Percentiles rank a stretch among this genome's conserved stretches.
These are phyloP conservation scores for Trametes cubensis DNA, from an alignment of 768 basidiomycete genomes.

Conservation along the genomic window DNA sequence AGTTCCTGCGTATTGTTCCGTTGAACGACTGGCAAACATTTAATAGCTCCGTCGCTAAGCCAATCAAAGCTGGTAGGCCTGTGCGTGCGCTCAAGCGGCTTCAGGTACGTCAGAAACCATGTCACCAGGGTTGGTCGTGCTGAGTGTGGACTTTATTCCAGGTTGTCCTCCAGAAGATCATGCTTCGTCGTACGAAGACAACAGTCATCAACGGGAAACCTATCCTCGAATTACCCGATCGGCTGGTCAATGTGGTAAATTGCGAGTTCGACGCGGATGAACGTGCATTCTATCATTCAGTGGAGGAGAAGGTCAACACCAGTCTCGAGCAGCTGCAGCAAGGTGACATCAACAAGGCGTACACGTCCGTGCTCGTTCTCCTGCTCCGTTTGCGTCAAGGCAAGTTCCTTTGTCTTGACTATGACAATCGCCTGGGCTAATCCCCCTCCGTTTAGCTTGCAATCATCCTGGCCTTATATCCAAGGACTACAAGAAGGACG, in stretches of 20 bases:
- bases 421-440: neutral
- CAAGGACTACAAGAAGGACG: constrained; percentile 72
- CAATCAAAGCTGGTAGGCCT: constrained; percentile 71
- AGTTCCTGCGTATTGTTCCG: constrained; percentile 84
- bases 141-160: constrained; percentile 30
- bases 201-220: constrained; percentile 76
- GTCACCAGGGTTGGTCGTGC: neutral
- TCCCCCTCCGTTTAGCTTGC: constrained; percentile 58
- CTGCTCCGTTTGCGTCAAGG: constrained; percentile 90
- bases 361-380: constrained; percentile 70
- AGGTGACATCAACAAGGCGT: constrained; percentile 54
- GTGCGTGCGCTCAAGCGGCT: constrained; percentile 79
- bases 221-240: constrained; percentile 77
- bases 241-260: constrained; percentile 68
- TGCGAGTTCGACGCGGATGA: constrained; percentile 82
- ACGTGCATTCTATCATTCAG: constrained; percentile 72
- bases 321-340: constrained; percentile 67
- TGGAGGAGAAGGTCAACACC: constrained; percentile 39
- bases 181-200: constrained; percentile 87
- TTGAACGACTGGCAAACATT: constrained; percentile 80
- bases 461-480: constrained; percentile 86
- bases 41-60: constrained; percentile 75
- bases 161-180: constrained; percentile 81
- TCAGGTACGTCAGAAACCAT: constrained; percentile 51
- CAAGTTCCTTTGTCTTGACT: constrained; percentile 31